phyloP scores from a whole-genome alignment of 2,329 filamentous ascomycete genomes.

The Pseudogymnoascus sp. region DNA sequence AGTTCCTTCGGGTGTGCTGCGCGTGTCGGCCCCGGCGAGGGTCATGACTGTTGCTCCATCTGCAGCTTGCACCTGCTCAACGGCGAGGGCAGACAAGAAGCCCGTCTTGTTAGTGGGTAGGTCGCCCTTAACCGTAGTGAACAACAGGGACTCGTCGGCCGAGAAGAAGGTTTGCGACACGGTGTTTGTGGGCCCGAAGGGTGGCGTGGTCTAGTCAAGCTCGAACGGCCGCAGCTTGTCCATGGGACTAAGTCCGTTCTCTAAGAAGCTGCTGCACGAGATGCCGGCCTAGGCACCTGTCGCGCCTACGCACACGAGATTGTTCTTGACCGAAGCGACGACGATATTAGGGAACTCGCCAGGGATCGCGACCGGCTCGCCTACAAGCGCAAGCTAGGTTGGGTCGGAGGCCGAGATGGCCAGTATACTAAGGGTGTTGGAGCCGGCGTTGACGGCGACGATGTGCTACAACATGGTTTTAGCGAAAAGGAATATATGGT shows the following conservation, averaged over 20 bases:
- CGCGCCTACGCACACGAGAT: constrained; percentile 40
- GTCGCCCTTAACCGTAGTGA: constrained; percentile 55
- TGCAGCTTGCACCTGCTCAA: constrained; percentile 22
- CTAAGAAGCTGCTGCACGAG: constrained; percentile 36
- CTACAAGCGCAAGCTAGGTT: constrained; percentile 38
- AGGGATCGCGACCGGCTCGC: constrained; percentile 36
- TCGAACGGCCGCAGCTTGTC: constrained; percentile 42
- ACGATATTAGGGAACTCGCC: constrained; percentile 46
- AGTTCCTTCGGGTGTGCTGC: constrained; percentile 44
- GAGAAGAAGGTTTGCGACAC: constrained; percentile 56
- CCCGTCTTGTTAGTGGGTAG: constrained; percentile 47
- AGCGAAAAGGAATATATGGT: background rate
- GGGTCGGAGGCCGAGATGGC: constrained; percentile 36
- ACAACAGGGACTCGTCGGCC: constrained; percentile 42
- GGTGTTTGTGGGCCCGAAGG: constrained; percentile 49
- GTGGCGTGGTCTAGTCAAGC: constrained; percentile 50
- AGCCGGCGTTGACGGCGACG: constrained; percentile 49
- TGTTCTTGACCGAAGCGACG: background rate
- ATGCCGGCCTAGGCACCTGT: constrained; percentile 39
- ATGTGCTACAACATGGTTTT: constrained; percentile 33
- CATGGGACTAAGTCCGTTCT: constrained; percentile 34
- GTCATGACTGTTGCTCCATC: constrained; percentile 17
- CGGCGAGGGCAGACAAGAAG: constrained; percentile 46
- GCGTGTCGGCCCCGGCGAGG: constrained; percentile 21
- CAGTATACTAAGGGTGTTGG: constrained; percentile 46